phyloP scores from a whole-genome alignment of 2,329 filamentous ascomycete species.

The Hypoxylon sp. region DNA sequence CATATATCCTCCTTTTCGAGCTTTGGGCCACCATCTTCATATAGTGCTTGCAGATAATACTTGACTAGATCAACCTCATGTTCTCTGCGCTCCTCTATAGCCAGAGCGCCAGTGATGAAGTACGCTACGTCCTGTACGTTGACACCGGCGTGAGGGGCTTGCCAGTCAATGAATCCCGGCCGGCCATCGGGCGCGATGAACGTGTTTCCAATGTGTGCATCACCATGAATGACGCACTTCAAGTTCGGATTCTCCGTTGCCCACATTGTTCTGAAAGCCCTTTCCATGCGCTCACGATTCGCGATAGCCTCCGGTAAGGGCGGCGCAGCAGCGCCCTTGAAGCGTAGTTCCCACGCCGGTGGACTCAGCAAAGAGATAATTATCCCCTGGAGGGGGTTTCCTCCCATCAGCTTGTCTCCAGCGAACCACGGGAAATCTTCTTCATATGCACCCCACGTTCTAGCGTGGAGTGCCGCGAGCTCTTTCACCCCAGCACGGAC shows the following conservation, averaged over 20 bases:
- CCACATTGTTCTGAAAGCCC: conserved; percentile 29
- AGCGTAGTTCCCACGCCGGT: conserved; percentile 21
- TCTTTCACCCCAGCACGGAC: conserved; percentile 29
- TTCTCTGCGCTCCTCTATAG: conserved; percentile 25
- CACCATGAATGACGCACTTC: conserved; percentile 20
- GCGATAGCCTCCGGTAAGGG: conserved; percentile 20
- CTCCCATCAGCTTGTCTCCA: conserved; percentile 20
- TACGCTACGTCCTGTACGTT: conserved; percentile 27
- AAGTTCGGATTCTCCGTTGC: conserved; percentile 25
- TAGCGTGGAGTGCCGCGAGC: conserved; percentile 26
- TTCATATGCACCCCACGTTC: conserved; percentile 28
- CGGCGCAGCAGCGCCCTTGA: conserved; percentile 12
- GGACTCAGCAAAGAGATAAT: conserved; percentile 19
- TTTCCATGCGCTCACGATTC: conserved; percentile 26
- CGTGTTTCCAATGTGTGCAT: conserved; percentile 32
- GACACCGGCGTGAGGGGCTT: conserved; percentile 15
- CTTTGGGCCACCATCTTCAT: conserved; percentile 17
- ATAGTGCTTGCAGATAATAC: conserved; percentile 17
- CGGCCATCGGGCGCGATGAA: conserved; percentile 26
- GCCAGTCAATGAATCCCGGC: conserved; percentile 32
- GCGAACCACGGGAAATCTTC: conserved; percentile 27
- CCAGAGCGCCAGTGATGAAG: conserved; percentile 22
- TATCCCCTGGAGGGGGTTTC: conserved; percentile 29
- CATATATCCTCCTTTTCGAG: conserved; percentile 26
- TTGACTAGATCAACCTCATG: conserved; percentile 21